phyloP scores from a whole-genome alignment of 2,329 filamentous ascomycete genomes.

The Pezicula neosporulosa region DNA sequence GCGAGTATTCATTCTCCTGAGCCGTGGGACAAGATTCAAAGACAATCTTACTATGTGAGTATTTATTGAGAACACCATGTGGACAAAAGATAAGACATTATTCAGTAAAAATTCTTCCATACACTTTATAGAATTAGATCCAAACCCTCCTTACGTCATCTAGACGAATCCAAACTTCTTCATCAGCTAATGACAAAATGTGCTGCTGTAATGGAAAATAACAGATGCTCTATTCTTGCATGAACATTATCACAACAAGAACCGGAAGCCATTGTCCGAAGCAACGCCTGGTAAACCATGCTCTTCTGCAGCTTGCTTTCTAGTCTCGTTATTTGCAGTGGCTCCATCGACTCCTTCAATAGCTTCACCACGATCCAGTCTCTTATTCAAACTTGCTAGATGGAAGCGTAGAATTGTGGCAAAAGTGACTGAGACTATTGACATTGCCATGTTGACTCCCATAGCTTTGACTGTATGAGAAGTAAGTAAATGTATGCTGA shows the following conservation, averaged over 20 bases:
- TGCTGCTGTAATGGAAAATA: too few species aligned
- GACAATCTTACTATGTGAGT: too few species aligned
- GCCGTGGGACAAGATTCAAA: too few species aligned
- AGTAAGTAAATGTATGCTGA: background rate
- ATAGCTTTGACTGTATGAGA: slow-evolving; percentile 47
- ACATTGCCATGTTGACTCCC: slow-evolving; percentile 61
- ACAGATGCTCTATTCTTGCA: too few species aligned
- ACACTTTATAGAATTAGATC: too few species aligned
- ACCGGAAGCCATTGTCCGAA: slow-evolving; percentile 1
- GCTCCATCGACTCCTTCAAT: slow-evolving; percentile 27
- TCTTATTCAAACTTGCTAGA: slow-evolving; percentile 61
- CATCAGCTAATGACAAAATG: too few species aligned
- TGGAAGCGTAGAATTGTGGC: slow-evolving; percentile 59
- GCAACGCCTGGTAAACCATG: background rate
- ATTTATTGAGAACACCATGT: too few species aligned
- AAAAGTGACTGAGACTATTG: slow-evolving; percentile 57
- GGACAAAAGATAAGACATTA: too few species aligned
- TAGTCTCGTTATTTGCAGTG: slow-evolving; percentile 2
- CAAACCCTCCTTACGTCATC: too few species aligned
- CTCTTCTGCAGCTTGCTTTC: slow-evolving; percentile 1
- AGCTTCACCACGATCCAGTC: slow-evolving; percentile 52
- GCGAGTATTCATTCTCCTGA: too few species aligned
- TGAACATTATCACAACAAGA: background rate
- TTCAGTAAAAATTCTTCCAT: too few species aligned
- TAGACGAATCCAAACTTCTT: too few species aligned